Evolutionary conservation across 2,329 filamentous ascomycete species (phyloP), one percentile per base, ranked within the genome.

Genomic region (Talaromyces funiculosus): DNA sequence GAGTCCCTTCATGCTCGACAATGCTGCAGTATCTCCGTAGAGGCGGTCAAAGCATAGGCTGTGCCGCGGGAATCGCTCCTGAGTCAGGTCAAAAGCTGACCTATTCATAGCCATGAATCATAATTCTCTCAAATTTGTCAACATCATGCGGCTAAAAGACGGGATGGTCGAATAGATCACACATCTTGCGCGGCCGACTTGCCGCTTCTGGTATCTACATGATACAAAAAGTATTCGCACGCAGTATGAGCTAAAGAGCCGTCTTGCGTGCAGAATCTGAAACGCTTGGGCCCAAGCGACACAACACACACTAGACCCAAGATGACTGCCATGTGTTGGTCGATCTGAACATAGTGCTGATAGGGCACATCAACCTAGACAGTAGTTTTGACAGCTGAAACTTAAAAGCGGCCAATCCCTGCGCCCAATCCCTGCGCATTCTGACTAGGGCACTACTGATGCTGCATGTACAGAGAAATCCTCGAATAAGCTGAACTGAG

Each of bases 141-240:
- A 14, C 33, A 37, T 37, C 33, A 37, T 37, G 33, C 10, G 33
- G 33, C 33, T 37, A 14, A 18, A 9, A 42, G n/a, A n/a, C n/a
- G n/a, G n/a, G n/a, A n/a, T n/a, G n/a, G n/a, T n/a, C n/a, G n/a
- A n/a, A n/a, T n/a, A n/a, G n/a, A n/a, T 22, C 20, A 42, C n/a
- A 53, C n/a, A 16, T 35, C 20, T 26, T 9, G 7, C 8, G 12
- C 20, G 5, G 49, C n/a, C n/a, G n/a, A 22, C 29, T 37, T 53
- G 49, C 33, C 20, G 8, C 24, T 26, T 58, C n/a, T 20, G 10
- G 56, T 18, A 60, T 60, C n/a, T 16, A 60, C 37, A 55, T 35
- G 33, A 59, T 53, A 59, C 45, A 16, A 33, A 14, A 31, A 33
- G 22, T 22, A 29, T 33, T 35, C 24, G 24, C 38, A 42, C 18